Evolutionary conservation across 495 filamentous ascomycete species (phyloP), one percentile per base, ranked within the genome.

Genomic region (Hypomontagnella submonticulosa): DNA sequence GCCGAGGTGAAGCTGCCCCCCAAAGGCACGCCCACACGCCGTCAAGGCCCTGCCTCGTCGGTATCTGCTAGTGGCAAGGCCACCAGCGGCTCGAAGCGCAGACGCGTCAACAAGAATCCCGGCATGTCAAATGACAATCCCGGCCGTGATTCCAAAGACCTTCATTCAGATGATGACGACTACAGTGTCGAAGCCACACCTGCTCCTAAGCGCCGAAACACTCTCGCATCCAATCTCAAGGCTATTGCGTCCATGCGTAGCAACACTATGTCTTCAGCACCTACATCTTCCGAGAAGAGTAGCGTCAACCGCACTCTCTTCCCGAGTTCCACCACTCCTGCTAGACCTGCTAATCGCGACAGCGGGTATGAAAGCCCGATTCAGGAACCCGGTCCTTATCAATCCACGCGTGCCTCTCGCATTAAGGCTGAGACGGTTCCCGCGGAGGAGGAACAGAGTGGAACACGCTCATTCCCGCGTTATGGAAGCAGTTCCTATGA

Each of bases 151-250:
- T 34, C 54, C n/a, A 69, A 69, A 27, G 63, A 74, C 20, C 48
- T 74, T 8, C 59, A 73, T 9, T 72, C 73, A 1, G 63, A 71
- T 44, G 71, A 74, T n/a, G 69, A 73, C 15, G 52, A 72, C 4
- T 69, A 75, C 48, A 27, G 23, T 27, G 27, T 20, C 5, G 43
- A 49, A n/a, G 11, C 41, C 43, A 57, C 64, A 5, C 68, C 70
- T 1, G 55, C 70, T 0, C 57, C 58, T 13, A 70, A 59, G 49
- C 63, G 63, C 4, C 71, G 50, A 4, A 47, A 38, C 7, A 56
- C 9, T 51, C 72, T 19, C 46, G 5, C 46, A 34, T 42, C 33
- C 19, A 36, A 32, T 3, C 4, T 34, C 16, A 12, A 8, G 11
- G 32, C 5, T 13, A 18, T 13, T 13, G 3, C 15, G n/a, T n/a